Base-by-base conservation (phyloP, 2,329 filamentous ascomycete genomes). In the Epichloe bromicola region DNA sequence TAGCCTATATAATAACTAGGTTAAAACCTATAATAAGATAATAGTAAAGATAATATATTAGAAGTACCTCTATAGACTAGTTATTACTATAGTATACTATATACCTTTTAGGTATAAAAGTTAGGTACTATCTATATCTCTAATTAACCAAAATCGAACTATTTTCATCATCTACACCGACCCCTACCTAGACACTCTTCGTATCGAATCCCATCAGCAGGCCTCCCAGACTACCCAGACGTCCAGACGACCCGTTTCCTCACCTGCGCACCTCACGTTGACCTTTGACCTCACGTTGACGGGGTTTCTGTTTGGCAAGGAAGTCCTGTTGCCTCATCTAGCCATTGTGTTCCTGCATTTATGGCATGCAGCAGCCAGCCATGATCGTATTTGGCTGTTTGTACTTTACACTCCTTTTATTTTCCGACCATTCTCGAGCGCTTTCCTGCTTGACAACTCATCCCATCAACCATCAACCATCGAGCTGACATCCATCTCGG, bases 321-420 rank as follows among this genome's bases (percentile, higher is more conserved):
- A 37, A 37, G 36, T 14, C 26, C 8, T 30, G 8, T 10, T 30
- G 38, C 48, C 58, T 55, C 58, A 49, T 54, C 55, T 53, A 52
- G 50, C 45, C 48, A 44, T 47, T 48, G n/a, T 53, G 55, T 58
- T 58, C 57, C 59, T 61, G 60, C 60, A 62, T 62, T 57, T 56
- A 60, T 61, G 55, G 52, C 45, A 42, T 56, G 53, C 54, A 41
- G 14, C 23, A 17, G 38, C 51, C 44, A 45, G 46, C 41, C 46
- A 40, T 41, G 23, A n/a, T 30, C 40, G 17, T 41, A 5, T 30
- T 14, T 36, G 30, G 34, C 34, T 36, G 44, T 47, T 41, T 6
- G 39, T 2, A 7, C 12, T 20, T 15, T 38, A 11, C 7, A 14
- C 19, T 40, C 30, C 42, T 11, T 15, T 11, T 15, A 40, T 36